phyloP scores from a whole-genome alignment of 139 green algal genomes.

The Medakamo hakoo region DNA sequence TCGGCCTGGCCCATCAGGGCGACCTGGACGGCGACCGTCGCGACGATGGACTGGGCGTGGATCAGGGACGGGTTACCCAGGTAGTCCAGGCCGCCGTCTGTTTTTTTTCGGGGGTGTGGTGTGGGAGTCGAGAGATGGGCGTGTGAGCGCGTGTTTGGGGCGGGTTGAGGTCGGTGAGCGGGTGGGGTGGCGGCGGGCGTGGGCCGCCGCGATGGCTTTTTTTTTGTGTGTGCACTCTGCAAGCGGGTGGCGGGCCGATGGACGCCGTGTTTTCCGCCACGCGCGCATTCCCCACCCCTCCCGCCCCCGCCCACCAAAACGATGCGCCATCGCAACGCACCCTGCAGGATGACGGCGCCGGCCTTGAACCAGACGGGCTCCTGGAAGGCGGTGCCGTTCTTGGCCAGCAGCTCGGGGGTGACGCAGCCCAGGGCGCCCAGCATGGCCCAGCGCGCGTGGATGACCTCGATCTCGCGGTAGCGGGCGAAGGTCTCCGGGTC shows the following conservation, averaged over 20 bases:
- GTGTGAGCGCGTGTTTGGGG: no score
- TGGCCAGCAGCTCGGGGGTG: conserved; percentile 41
- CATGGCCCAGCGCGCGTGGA: conserved; percentile 97
- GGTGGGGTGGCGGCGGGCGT: no score
- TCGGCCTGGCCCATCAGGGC: conserved; percentile 48
- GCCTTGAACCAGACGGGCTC: conserved; percentile 82
- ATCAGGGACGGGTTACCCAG: conserved; percentile 59
- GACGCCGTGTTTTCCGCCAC: no score
- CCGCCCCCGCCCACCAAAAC: no score
- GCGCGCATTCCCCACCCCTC: no score
- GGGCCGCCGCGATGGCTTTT: no score
- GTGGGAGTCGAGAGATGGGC: no score
- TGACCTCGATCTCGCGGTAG: conserved; percentile 91
- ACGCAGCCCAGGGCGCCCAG: conserved; percentile 73
- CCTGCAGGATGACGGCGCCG: conserved; percentile 63
- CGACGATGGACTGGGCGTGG: conserved; percentile 81
- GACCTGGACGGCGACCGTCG: conserved; percentile 71
- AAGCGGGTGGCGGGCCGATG: no score
- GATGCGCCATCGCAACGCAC: no score
- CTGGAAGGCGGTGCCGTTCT: conserved; percentile 29
- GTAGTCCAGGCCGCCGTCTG: conserved; percentile 69
- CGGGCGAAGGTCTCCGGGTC: conserved; percentile 75
- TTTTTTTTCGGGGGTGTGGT: no score
- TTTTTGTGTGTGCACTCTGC: no score
- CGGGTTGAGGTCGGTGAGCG: no score